Percentiles rank a stretch among this genome's conserved stretches.
These are phyloP conservation scores for Lobosporangium transversale DNA, from an alignment of 192 early-diverging fungal species.

Conservation along the genomic window DNA sequence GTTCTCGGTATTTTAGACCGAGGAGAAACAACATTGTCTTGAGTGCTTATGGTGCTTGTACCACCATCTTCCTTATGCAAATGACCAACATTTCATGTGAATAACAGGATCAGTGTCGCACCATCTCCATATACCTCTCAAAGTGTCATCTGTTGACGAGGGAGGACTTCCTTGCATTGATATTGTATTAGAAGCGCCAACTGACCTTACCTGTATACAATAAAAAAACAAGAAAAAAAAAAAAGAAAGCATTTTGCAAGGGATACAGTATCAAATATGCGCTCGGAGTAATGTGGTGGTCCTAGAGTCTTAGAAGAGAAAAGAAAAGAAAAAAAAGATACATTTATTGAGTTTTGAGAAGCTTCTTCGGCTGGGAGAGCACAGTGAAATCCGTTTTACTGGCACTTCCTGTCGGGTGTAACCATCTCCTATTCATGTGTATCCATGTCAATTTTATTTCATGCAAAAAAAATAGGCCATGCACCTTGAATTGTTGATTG, in stretches of 20 bases:
- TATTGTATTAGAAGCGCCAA: not conserved
- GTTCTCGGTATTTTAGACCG: not conserved
- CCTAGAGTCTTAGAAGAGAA: too few species aligned
- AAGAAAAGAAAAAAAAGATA: too few species aligned
- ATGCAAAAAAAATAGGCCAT: not conserved
- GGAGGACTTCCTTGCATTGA: not conserved
- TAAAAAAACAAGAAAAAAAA: too few species aligned
- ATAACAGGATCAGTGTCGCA: too few species aligned
- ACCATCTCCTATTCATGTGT: not conserved
- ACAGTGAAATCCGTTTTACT: not conserved
- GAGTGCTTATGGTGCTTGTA: not conserved
- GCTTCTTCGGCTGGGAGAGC: not conserved
- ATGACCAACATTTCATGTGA: not conserved
- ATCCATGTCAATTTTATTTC: too few species aligned
- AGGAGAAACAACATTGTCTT: not conserved
- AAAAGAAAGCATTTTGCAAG: too few species aligned
- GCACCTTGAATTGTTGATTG: constrained; percentile 14
- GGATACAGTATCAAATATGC: too few species aligned
- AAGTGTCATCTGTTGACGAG: constrained; percentile 6
- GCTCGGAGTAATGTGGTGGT: too few species aligned
- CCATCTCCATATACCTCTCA: not conserved
- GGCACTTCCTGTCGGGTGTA: not conserved
- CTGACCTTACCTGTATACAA: too few species aligned
- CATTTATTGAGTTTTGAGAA: too few species aligned
- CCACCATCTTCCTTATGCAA: not conserved